Evolutionary conservation across 352 stramenopile genomes (phyloP), one percentile per base, ranked within the genome.

Genomic region (Globisporangium polare): DNA sequence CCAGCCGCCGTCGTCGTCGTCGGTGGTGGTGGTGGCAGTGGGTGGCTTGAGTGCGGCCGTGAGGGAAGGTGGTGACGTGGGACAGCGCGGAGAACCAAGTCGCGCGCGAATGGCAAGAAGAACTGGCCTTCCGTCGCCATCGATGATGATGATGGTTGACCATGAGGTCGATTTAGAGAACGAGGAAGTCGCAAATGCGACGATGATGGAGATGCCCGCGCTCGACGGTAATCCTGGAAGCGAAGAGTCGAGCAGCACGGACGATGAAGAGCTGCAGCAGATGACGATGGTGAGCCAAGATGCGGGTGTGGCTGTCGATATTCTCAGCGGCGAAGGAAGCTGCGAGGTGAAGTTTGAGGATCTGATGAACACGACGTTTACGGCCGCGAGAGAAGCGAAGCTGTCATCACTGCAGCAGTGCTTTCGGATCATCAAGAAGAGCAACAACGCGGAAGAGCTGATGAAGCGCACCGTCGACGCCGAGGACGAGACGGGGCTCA

Each of bases 401-500:
- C 54, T 68, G 18, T 52, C 66, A 46, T 63, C 77, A 43, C 67
- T 92, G n/a, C 71, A 84, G 39, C 83, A 88, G 51, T 71, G 83
- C 27, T 77, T 92, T 65, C 63, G 72, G 7, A 77, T 85, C 4
- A 72, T 89, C n/a, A 73, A 80, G 58, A 75, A 73, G 39, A 82
- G 71, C 13, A 63, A 66, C 2, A 89, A 80, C 42, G 69, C 73
- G 2, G 65, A 71, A 3, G 71, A 84, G 20, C 53, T 88, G 52
- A 76, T 93, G 62, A 63, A 65, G 9, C 73, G 72, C 31, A 66
- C 89, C 1, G 69, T 90, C 4, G 62, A 60, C 15, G 80, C 72
- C 17, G 84, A 94, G 59, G 86, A 95, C 50, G 84, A 93, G 15
- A 79, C 80, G n/a, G 86, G 86, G 0, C 73, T 95, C 39, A 94